A percentile compares a stretch with the other conserved stretches of the same genome.
These are phyloP conservation scores for Citrus sinensis DNA, from an alignment of 345 rosid genomes.

Conservation along the genomic window DVS_A1.0 CM039166.1:16961001-16961500, in stretches of 20 bases:
- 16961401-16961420: not conserved
- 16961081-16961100: too few relatives aligned
- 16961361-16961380: not conserved
- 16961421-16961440: not conserved
- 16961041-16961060: too few relatives aligned
- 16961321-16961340: conserved; percentile 96
- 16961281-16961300: conserved; percentile 99
- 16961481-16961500: not conserved
- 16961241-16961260: conserved; percentile 99
- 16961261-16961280: conserved; percentile 99
- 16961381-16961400: not conserved
- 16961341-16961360: conserved; percentile 37
- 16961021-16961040: too few relatives aligned
- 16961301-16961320: conserved; percentile 99
- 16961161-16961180: conserved; percentile 4
- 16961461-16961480: not conserved
- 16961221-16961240: conserved; percentile 98
- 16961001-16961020: too few relatives aligned
- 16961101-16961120: not conserved
- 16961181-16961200: conserved; percentile 43
- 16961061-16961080: too few relatives aligned
- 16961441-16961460: not conserved
- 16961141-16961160: not conserved
- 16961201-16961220: conserved; percentile 99
- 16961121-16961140: not conserved